Evolutionary conservation across 176 grass and related monocot species (phyloP).

Genomic region (maize (Zea mays)): DNA sequence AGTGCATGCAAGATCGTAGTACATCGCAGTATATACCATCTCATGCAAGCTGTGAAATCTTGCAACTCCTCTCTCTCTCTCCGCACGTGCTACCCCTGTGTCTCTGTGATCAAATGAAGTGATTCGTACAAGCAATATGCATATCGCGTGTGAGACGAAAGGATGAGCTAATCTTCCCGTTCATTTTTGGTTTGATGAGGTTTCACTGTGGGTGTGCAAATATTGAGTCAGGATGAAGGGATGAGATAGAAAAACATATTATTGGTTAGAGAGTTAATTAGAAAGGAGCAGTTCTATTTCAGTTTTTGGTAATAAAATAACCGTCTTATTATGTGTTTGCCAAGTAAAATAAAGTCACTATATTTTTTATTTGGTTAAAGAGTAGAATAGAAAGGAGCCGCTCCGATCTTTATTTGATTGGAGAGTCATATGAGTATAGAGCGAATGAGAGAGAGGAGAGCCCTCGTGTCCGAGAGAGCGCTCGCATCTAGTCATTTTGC

Average conservation of each 20-base stretch:
- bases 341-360: too few relatives aligned
- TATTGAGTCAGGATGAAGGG: constrained; percentile 22
- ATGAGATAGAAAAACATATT: background rate
- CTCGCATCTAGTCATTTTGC: too few relatives aligned
- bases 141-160: constrained; percentile 34
- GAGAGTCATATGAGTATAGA: too few relatives aligned
- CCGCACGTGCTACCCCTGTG: background rate
- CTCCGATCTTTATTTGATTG: too few relatives aligned
- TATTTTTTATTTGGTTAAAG: too few relatives aligned
- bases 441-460: too few relatives aligned
- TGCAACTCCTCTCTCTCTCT: background rate
- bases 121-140: constrained; percentile 25
- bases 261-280: too few relatives aligned
- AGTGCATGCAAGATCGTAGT: background rate
- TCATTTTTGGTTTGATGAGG: constrained; percentile 28
- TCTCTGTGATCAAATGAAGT: background rate
- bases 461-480: too few relatives aligned
- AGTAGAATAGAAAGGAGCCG: too few relatives aligned
- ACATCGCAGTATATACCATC: background rate
- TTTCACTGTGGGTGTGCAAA: constrained; percentile 40
- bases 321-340: too few relatives aligned
- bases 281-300: too few relatives aligned
- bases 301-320: too few relatives aligned
- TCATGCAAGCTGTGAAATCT: constrained; percentile 1
- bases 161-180: constrained; percentile 8